Evolutionary conservation across 176 grass and related monocot genomes (phyloP).

Genomic region (Ananas comosus): DNA sequence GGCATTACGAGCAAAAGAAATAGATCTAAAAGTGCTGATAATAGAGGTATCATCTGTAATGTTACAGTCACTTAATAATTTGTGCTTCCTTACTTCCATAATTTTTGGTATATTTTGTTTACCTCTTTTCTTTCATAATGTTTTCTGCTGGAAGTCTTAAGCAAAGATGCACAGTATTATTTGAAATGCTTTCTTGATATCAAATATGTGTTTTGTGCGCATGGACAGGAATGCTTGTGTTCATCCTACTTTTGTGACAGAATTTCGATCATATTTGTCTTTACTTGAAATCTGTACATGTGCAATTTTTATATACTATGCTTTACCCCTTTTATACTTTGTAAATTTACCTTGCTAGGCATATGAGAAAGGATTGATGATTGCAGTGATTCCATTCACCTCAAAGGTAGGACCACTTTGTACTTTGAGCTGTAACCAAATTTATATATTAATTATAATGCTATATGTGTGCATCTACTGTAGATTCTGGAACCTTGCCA

Average conservation of each 20-base stretch:
- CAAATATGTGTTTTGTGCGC: too few relatives aligned
- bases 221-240: too few relatives aligned
- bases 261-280: not conserved
- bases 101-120: slow-evolving; percentile 3
- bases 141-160: not conserved
- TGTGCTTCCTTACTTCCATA: slow-evolving; percentile 9
- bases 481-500: slow-evolving; percentile 96
- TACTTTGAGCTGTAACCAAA: slow-evolving; percentile 1
- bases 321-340: slow-evolving; percentile 14
- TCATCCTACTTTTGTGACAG: too few relatives aligned
- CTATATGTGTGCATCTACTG: slow-evolving; percentile 21
- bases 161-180: too few relatives aligned
- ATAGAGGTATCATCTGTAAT: slow-evolving; percentile 48
- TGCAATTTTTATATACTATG: not conserved
- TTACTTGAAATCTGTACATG: not conserved
- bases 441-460: slow-evolving; percentile 12
- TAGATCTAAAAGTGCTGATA: slow-evolving; percentile 87
- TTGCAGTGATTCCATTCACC: slow-evolving; percentile 91
- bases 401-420: slow-evolving; percentile 62
- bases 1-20: slow-evolving; percentile 84
- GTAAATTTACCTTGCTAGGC: slow-evolving; percentile 40
- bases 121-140: not conserved
- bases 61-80: not conserved
- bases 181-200: too few relatives aligned
- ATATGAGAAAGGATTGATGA: slow-evolving; percentile 95